Base-by-base conservation (phyloP, 495 filamentous ascomycete species). In the Arthonia radiata region DNA sequence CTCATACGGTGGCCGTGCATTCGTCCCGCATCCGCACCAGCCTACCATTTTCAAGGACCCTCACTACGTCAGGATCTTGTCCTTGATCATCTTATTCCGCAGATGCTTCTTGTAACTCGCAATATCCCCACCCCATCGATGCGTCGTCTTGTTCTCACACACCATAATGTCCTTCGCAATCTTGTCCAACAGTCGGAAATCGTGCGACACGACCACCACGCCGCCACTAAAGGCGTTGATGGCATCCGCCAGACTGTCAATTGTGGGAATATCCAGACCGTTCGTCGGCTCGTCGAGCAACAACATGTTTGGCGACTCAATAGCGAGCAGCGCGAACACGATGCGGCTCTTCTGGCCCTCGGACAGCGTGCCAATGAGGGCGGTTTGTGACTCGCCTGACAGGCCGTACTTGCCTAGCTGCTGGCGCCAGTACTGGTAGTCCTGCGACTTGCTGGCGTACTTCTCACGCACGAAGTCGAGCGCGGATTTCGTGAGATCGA, bases 81-180 rank as follows among this genome's bases (percentile, higher is more conserved):
- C n/a, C n/a, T n/a, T n/a, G n/a, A 59, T 38, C 86, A 99, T 94
- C 75, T 94, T 94, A 72, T 94, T 92, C 38, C 82, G 73, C 41
- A 99, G 64, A 53, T 91, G 64, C 50, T 83, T 80, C 77, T 99
- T 99, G 72, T 99, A 99, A 29, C 76, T 59, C 32, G 71, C 73
- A 43, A 99, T 99, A 16, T 49, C 53, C 35, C 86, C 86, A 26
- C 82, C 71, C 86, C 86, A 99, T 36, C 65, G 52, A 37, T 62
- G 66, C 35, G 94, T 72, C 2, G 79, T 78, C 61, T 74, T 78
- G 64, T 94, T 72, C 53, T 99, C 89, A 54, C 86, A 99, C 18
- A 99, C 86, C 50, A 94, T 67, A 52, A 99, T 99, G 46, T 99
- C 81, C 62, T 94, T 99, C 36, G 86, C 86, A 47, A 99, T 99